Evolutionary conservation across 257 asterid species (phyloP).

Genomic region (Solanum piurae): DNA sequence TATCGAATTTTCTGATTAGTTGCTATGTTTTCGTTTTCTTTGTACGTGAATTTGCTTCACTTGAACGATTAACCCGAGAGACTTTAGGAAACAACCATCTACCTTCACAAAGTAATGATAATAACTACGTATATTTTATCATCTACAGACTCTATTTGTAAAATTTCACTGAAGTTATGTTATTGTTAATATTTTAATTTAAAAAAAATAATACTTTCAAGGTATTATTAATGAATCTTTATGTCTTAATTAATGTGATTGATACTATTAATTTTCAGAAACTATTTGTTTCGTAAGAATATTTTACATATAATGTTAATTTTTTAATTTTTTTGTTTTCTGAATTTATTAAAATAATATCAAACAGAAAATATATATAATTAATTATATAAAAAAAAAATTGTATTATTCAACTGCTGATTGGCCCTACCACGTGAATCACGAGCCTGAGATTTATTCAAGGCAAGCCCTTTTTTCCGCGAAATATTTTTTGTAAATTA

Average conservation of each 20-base stretch:
- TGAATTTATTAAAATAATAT: not conserved
- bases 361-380: not conserved
- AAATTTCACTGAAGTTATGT: no score
- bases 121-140: no score
- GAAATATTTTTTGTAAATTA: not conserved
- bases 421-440: not conserved
- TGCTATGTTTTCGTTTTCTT: no score
- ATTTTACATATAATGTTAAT: not conserved
- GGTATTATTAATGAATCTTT: not conserved
- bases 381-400: not conserved
- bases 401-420: not conserved
- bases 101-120: not conserved
- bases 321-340: not conserved
- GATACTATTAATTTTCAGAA: not conserved
- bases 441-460: not conserved
- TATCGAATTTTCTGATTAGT: not conserved
- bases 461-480: not conserved
- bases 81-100: no score
- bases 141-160: no score
- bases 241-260: not conserved
- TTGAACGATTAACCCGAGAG: fast-evolving
- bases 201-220: not conserved
- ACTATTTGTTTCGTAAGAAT: not conserved
- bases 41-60: not conserved
- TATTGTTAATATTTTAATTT: no score